phyloP scores from a whole-genome alignment of 2,329 filamentous ascomycete species.

The Phialocephala subalpina region DNA sequence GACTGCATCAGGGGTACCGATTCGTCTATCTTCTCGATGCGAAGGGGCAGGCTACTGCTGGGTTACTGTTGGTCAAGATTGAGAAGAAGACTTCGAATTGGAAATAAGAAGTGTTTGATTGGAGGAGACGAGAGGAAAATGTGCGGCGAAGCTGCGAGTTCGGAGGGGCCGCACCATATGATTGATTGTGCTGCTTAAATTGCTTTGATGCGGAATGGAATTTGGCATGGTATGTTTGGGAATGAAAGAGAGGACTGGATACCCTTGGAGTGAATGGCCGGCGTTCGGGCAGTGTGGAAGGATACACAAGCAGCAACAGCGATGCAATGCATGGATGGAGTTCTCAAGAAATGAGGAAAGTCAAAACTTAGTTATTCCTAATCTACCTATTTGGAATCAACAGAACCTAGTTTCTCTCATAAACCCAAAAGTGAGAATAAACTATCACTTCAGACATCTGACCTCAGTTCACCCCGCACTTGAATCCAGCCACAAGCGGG shows the following conservation, averaged over 20 bases:
- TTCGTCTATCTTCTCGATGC: constrained; percentile 79
- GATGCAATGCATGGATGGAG: not conserved
- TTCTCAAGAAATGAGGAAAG: not conserved
- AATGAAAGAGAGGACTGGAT: constrained; percentile 1
- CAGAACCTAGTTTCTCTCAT: too few relatives aligned
- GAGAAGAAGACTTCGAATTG: constrained; percentile 56
- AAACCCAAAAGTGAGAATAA: too few relatives aligned
- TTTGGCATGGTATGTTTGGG: not conserved
- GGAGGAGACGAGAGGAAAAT: too few relatives aligned
- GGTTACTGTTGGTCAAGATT: constrained; percentile 77
- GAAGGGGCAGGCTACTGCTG: constrained; percentile 70
- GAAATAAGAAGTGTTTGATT: too few relatives aligned
- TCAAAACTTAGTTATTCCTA: not conserved
- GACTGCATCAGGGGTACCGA: constrained; percentile 77
- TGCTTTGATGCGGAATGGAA: not conserved
- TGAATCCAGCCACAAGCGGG: too few relatives aligned
- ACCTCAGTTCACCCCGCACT: too few relatives aligned
- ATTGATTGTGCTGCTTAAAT: not conserved
- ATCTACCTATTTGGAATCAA: not conserved
- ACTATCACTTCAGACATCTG: too few relatives aligned
- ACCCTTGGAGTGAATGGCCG: not conserved
- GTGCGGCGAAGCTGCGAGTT: too few relatives aligned
- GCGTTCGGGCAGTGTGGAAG: not conserved
- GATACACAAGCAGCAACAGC: not conserved
- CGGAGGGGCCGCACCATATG: not conserved